These are phyloP conservation scores for Psidium friedrichsthalianum DNA, from an alignment of 345 rosid genomes.

Conservation along the genomic window DNA sequence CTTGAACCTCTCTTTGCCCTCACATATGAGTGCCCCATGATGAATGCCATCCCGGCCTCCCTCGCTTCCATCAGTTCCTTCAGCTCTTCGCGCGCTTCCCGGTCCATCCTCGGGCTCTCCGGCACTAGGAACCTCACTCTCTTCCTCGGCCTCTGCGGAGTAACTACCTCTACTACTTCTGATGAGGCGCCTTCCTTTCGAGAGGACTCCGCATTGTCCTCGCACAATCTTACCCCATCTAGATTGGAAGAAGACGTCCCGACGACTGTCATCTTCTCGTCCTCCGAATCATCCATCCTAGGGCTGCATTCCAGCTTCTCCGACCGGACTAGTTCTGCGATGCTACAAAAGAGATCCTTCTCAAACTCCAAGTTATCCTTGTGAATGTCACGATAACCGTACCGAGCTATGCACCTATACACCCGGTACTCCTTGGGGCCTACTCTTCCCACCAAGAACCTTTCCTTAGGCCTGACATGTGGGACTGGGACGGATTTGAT, in stretches of 20 bases:
- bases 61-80: constrained; percentile 75
- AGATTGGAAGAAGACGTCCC: constrained; percentile 54
- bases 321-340: constrained; percentile 70
- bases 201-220: constrained; percentile 16
- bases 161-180: constrained; percentile 8
- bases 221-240: constrained; percentile 43
- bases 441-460: constrained; percentile 79
- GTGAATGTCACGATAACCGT: constrained; percentile 86
- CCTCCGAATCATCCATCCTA: constrained; percentile 12
- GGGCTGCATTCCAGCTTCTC: constrained; percentile 23
- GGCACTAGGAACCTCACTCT: constrained; percentile 81
- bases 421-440: constrained; percentile 82
- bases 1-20: constrained; percentile 87
- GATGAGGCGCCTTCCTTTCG: constrained; percentile 8
- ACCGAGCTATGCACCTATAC: constrained; percentile 86
- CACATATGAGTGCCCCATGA: constrained; percentile 79
- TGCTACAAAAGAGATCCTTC: constrained; percentile 70
- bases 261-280: constrained; percentile 62
- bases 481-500: constrained; percentile 93
- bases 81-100: constrained; percentile 46
- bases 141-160: constrained; percentile 24
- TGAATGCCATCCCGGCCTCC: constrained; percentile 89
- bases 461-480: constrained; percentile 77
- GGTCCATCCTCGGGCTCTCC: constrained; percentile 34
- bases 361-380: constrained; percentile 83